phyloP scores from a whole-genome alignment of 176 grass and related monocot genomes.

The Olyra latifolia region DNA sequence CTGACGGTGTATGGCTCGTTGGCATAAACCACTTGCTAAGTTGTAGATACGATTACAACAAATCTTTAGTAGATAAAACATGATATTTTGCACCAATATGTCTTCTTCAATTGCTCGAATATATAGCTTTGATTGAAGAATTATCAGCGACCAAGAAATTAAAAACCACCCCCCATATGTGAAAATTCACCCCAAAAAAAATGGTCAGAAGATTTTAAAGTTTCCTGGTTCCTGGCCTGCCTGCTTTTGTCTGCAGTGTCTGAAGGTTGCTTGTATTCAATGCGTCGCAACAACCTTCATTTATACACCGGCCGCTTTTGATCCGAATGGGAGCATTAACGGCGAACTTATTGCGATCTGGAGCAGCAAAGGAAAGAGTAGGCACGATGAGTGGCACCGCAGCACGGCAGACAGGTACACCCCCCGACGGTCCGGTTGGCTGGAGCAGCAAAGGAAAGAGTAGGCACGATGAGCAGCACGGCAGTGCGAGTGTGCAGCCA shows the following conservation, averaged over 20 bases:
- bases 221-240: neutral
- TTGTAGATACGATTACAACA: neutral
- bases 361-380: slow-evolving; percentile 22
- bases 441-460: slow-evolving; percentile 27
- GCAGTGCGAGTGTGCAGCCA: neutral
- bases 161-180: neutral
- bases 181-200: neutral
- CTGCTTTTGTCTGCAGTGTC: slow-evolving; percentile 18
- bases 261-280: slow-evolving; percentile 63
- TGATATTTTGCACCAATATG: too few relatives aligned
- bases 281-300: slow-evolving; percentile 41
- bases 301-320: slow-evolving; percentile 10
- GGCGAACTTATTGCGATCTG: slow-evolving; percentile 43
- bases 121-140: neutral
- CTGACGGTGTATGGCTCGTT: neutral
- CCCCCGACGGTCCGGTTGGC: slow-evolving; percentile 1
- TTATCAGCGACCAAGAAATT: neutral
- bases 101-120: neutral
- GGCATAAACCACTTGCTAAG: neutral
- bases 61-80: too few relatives aligned
- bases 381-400: neutral
- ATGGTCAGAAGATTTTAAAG: neutral
- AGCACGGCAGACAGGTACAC: slow-evolving; percentile 14
- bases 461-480: neutral
- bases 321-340: slow-evolving; percentile 34